phyloP scores from a whole-genome alignment of 805 yeast genomes.

The Yarrowia hollandica region DNA sequence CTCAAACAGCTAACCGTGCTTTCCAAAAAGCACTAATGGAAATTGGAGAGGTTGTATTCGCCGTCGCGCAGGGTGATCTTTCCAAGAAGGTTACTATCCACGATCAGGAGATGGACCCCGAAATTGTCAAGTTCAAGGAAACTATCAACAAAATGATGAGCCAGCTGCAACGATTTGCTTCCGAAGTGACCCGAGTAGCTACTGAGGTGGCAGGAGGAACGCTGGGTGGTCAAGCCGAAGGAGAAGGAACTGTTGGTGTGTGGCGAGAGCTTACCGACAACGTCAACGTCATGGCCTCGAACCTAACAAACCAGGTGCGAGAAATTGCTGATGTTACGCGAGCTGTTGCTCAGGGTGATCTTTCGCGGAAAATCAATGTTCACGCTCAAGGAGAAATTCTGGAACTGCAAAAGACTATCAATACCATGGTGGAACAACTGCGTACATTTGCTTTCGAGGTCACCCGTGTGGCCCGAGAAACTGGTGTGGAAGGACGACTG shows the following conservation, averaged over 20 bases:
- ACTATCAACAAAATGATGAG: slow-evolving; percentile 89
- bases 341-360: slow-evolving; percentile 85
- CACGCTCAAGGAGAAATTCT: slow-evolving; percentile 90
- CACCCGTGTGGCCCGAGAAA: slow-evolving; percentile 82
- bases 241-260: slow-evolving; percentile 81
- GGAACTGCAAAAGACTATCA: slow-evolving; percentile 81
- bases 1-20: slow-evolving; percentile 63
- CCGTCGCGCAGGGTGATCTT: slow-evolving; percentile 87
- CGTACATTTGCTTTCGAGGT: slow-evolving; percentile 83
- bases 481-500: slow-evolving; percentile 83
- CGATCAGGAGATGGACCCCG: slow-evolving; percentile 72
- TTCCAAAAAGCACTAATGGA: slow-evolving; percentile 67
- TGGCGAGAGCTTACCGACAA: slow-evolving; percentile 87
- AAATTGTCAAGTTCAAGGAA: slow-evolving; percentile 72
- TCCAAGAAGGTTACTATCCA: slow-evolving; percentile 77
- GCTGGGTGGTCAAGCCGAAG: slow-evolving; percentile 84
- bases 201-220: slow-evolving; percentile 90
- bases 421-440: slow-evolving; percentile 84
- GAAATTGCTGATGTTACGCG: slow-evolving; percentile 88
- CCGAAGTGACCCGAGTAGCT: slow-evolving; percentile 80
- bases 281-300: slow-evolving; percentile 86
- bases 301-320: slow-evolving; percentile 83
- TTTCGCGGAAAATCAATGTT: slow-evolving; percentile 78
- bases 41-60: slow-evolving; percentile 81
- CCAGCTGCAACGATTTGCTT: slow-evolving; percentile 76